Evolutionary conservation across 2,329 filamentous ascomycete genomes (phyloP).

Genomic region (Stagonosporopsis tanaceti): DNA sequence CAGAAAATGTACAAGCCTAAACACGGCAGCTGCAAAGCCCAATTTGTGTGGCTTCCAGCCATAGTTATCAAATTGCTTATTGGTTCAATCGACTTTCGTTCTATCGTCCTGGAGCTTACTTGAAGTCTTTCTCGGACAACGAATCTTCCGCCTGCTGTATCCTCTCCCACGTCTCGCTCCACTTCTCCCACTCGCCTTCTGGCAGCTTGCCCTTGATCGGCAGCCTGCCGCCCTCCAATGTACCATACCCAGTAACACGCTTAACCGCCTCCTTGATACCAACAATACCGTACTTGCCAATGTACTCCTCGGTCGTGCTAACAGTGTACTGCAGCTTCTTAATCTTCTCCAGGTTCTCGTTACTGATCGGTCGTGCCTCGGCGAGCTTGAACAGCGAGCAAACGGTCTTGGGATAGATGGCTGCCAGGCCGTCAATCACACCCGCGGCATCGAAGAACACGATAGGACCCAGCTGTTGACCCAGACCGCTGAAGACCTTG

Average conservation of each 20-base stretch:
- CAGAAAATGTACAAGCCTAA: not conserved
- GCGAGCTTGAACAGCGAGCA: conserved; percentile 64
- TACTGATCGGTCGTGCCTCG: conserved; percentile 47
- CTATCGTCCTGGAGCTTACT: conserved; percentile 11
- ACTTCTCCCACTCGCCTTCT: conserved; percentile 64
- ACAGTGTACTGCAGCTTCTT: conserved; percentile 67
- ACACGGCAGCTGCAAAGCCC: not conserved
- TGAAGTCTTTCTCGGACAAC: conserved; percentile 37
- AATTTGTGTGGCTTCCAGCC: not conserved
- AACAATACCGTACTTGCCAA: conserved; percentile 67
- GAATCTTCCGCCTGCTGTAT: conserved; percentile 45
- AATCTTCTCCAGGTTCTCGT: conserved; percentile 57
- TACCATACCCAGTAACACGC: conserved; percentile 66
- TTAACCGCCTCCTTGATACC: conserved; percentile 72
- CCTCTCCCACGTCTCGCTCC: conserved; percentile 42
- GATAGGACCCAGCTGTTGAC: conserved; percentile 70
- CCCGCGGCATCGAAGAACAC: conserved; percentile 69
- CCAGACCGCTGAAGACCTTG: conserved; percentile 69
- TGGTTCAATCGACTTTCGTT: not conserved
- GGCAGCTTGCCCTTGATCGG: conserved; percentile 67
- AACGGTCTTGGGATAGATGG: conserved; percentile 69
- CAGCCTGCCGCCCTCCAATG: conserved; percentile 65
- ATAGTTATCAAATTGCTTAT: not conserved
- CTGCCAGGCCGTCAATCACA: conserved; percentile 72
- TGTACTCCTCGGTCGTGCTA: conserved; percentile 67